Conservation (phyloP, 2,329 filamentous ascomycete species). For the Aspergillus bombycis region DNA sequence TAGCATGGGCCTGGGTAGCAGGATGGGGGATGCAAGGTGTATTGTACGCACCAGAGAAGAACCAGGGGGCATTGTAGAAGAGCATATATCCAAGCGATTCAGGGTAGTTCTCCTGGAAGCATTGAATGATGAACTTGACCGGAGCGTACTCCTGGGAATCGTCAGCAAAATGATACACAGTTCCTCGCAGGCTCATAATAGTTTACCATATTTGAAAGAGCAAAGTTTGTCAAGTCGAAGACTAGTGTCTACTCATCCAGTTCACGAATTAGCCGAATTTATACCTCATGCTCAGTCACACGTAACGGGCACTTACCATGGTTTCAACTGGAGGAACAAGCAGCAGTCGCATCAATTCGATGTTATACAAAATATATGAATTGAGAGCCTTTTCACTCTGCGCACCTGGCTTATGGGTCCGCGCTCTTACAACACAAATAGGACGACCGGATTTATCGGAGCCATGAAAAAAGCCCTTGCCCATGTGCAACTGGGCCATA, state of each 20-base stretch:
- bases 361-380: conserved; percentile 85
- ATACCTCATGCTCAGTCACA: not conserved
- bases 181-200: not conserved
- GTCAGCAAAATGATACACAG: not conserved
- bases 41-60: conserved; percentile 72
- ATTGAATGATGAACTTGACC: conserved; percentile 98
- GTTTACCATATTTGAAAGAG: conserved; percentile 85
- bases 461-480: conserved; percentile 89
- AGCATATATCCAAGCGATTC: conserved; percentile 85
- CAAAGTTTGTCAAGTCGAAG: conserved; percentile 94
- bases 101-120: conserved; percentile 96
- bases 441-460: conserved; percentile 79
- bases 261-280: not conserved
- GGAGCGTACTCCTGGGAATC: conserved; percentile 75
- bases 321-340: conserved; percentile 80
- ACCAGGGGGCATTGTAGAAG: conserved; percentile 92
- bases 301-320: conserved; percentile 60
- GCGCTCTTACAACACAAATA: conserved; percentile 78
- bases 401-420: conserved; percentile 80
- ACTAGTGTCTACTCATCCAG: conserved; percentile 69
- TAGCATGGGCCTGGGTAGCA: not conserved
- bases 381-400: conserved; percentile 82
- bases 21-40: conserved; percentile 26
- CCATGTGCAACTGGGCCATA: conserved; percentile 78
- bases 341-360: conserved; percentile 87